Evolutionary conservation across 176 grass and related monocot genomes (phyloP).

Genomic region (Bonia amplexicaulis): DNA sequence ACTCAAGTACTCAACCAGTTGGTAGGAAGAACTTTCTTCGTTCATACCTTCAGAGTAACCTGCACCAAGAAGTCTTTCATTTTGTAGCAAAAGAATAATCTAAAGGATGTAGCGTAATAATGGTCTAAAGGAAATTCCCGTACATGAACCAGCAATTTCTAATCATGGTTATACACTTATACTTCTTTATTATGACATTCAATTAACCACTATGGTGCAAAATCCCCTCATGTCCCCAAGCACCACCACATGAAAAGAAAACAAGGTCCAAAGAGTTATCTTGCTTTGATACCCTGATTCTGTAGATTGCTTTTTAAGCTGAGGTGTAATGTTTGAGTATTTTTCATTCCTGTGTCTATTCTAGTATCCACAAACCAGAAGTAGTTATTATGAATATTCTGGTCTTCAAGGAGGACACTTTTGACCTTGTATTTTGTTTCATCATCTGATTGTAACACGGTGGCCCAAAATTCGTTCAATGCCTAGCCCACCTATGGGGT

Average conservation of each 20-base stretch:
- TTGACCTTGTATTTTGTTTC: not conserved
- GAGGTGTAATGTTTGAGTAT: not conserved
- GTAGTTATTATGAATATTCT: slow-evolving; percentile 16
- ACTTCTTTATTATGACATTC: not conserved
- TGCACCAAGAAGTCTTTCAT: not conserved
- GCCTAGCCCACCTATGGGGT: too few relatives aligned
- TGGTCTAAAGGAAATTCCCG: not conserved
- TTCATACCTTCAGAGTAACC: not conserved
- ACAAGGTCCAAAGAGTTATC: not conserved
- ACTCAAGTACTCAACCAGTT: not conserved
- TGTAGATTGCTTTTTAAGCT: not conserved
- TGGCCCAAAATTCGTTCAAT: too few relatives aligned
- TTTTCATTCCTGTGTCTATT: too few relatives aligned
- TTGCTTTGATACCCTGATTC: not conserved
- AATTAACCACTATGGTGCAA: not conserved
- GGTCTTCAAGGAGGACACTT: not conserved
- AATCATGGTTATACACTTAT: not conserved
- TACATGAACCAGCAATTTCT: not conserved
- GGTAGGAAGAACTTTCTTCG: slow-evolving; percentile 5
- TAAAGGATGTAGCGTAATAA: not conserved
- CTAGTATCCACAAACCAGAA: too few relatives aligned
- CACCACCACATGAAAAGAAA: slow-evolving; percentile 8
- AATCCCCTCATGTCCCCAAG: not conserved
- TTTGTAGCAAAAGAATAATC: not conserved
- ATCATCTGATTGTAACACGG: not conserved